Base-by-base conservation (phyloP, 169 alveolate genomes). In the Cytauxzoon felis region DNA sequence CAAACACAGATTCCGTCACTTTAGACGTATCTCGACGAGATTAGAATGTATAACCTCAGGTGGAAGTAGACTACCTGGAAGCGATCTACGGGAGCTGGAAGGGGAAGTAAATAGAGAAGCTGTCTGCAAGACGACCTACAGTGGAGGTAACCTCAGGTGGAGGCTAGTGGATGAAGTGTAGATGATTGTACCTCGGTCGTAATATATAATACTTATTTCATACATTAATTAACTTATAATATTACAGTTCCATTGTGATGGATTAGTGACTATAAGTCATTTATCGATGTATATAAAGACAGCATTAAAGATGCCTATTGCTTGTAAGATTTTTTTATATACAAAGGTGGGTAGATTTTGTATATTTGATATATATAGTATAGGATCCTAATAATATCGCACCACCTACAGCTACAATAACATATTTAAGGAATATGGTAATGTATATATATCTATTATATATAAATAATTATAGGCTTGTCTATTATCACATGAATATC, bases 391-490 rank as follows among this genome's bases (percentile, higher is more conserved):
- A 26, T 23, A 36, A 5, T 18, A 42, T 54, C 11, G 52, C 69
- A 3, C 18, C 53, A 53, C 73, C 62, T 3, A 62, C 60, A 18
- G 63, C 19, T 6, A 62, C 73, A 23, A 8, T 62, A 58, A 53
- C 66, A 13, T 54, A 32, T 30, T 21, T 62, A 23, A 32, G 73
- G 32, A 62, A 62, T 21, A 54, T 50, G 73, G 73, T 62, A 3
- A 2, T 52, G 18, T 19, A 6, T 8, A 16, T 9, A 9, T n/a
- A 18, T 9, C 58, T 8, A 53, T 9, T 9, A n/a, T 23, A 9
- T n/a, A 26, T 9, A 30, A 52, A 59, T 9, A 19, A 5, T 33
- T 38, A 3, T 19, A 54, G 65, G 60, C 34, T 3, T 54, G 60
- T 19, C 33, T 36, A 5, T 50, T 59, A 52, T 65, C 78, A 5